A percentile compares a stretch with the other conserved stretches of the same genome.
These are phyloP conservation scores for Chaetomiaceae sp. DNA, from an alignment of 2,329 filamentous ascomycete genomes.

Conservation along the genomic window DNA sequence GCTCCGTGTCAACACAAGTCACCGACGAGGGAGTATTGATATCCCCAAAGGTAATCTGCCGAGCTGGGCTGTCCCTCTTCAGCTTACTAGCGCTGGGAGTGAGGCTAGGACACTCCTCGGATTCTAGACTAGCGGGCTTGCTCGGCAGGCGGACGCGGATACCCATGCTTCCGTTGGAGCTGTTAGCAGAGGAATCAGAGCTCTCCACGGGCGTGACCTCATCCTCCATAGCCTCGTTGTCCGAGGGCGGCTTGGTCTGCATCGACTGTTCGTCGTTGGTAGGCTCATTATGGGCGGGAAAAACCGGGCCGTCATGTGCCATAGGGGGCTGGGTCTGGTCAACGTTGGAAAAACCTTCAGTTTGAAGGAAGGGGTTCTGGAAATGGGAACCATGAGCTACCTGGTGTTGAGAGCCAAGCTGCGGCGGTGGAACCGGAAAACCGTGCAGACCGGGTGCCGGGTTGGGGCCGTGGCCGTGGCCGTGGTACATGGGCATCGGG, in stretches of 20 bases:
- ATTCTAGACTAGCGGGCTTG: background rate
- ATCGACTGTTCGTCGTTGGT: background rate
- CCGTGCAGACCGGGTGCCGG: background rate
- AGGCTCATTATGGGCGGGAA: background rate
- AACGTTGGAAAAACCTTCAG: no score
- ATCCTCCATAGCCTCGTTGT: background rate
- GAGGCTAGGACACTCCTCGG: background rate
- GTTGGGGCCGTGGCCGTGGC: background rate
- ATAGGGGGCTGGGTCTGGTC: no score
- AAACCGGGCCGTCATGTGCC: no score
- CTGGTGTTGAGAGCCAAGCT: background rate
- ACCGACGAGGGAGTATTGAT: no score
- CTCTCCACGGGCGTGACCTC: no score
- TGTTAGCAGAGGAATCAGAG: background rate
- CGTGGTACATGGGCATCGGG: background rate
- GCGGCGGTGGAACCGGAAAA: background rate
- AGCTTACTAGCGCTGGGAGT: background rate
- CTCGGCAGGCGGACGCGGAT: slow-evolving; percentile 2
- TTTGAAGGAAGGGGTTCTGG: background rate
- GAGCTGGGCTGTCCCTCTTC: background rate
- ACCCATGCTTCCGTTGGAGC: background rate
- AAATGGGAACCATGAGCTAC: background rate
- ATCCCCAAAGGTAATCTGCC: no score
- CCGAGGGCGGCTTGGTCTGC: slow-evolving; percentile 5
- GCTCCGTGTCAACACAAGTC: no score